A percentile compares a stretch with the other conserved stretches of the same genome.
Evolutionary conservation across 352 stramenopile genomes (phyloP).

Genomic region (Globisporangium acanthophoron): DNA sequence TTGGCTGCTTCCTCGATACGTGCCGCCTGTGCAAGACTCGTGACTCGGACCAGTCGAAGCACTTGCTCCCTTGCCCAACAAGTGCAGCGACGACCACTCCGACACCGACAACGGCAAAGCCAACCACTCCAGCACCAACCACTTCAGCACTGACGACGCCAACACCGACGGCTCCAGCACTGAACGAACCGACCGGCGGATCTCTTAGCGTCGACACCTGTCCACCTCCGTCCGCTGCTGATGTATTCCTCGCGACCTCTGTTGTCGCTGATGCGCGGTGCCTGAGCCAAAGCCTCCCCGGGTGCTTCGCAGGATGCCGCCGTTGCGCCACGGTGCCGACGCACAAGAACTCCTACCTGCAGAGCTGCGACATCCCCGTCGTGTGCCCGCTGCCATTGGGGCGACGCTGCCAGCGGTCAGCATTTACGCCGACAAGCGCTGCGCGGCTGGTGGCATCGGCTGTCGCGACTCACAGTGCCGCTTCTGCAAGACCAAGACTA

Average conservation of each 20-base stretch:
- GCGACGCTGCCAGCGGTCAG: constrained; percentile 17
- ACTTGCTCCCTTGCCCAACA: neutral
- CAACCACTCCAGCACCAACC: neutral
- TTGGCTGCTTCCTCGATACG: constrained; percentile 4
- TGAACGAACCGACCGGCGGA: neutral
- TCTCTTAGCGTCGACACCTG: neutral
- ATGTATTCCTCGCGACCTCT: constrained; percentile 3
- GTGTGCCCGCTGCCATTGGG: constrained; percentile 3
- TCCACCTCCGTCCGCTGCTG: neutral
- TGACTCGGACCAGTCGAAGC: constrained; percentile 1
- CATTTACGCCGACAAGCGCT: constrained; percentile 21
- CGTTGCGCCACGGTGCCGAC: constrained; percentile 16
- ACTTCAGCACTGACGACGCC: neutral
- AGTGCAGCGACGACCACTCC: neutral
- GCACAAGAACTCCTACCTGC: constrained; percentile 13
- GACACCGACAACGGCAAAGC: neutral
- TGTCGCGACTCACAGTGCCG: constrained; percentile 30
- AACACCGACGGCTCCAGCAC: neutral
- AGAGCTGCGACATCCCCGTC: constrained; percentile 6
- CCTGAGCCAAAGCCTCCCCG: constrained; percentile 19
- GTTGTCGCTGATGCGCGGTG: constrained; percentile 10
- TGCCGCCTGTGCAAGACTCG: constrained; percentile 3
- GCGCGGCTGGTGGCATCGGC: constrained; percentile 18
- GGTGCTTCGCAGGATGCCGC: constrained; percentile 17
- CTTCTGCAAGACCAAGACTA: constrained; percentile 25